phyloP scores from a whole-genome alignment of 2,329 filamentous ascomycete species.

The Calonectria fujianensis region DNA sequence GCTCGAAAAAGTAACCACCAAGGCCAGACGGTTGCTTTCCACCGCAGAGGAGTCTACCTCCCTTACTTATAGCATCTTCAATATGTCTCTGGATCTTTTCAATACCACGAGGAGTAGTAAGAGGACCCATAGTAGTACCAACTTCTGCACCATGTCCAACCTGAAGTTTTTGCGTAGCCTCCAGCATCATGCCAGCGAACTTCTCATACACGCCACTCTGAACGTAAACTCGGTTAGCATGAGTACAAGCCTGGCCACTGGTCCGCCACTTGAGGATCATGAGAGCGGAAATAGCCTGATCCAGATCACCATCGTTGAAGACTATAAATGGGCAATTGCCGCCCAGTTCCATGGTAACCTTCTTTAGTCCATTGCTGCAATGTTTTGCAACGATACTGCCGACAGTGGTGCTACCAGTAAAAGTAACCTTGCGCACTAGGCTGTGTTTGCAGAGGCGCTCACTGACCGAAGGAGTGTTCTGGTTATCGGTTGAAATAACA shows the following conservation, averaged over 20 bases:
- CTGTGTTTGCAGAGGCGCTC: constrained; percentile 68
- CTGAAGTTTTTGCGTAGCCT: background rate
- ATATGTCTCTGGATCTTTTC: constrained; percentile 32
- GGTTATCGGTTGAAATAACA: constrained; percentile 66
- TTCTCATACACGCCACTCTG: constrained; percentile 75
- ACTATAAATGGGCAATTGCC: constrained; percentile 82
- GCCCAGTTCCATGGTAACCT: constrained; percentile 80
- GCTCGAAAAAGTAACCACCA: constrained; percentile 44
- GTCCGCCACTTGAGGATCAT: constrained; percentile 78
- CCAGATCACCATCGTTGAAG: constrained; percentile 80
- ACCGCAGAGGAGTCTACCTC: constrained; percentile 28
- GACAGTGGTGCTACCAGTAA: constrained; percentile 83
- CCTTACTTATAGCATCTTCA: constrained; percentile 36
- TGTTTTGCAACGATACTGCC: constrained; percentile 78
- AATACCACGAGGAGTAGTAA: constrained; percentile 41
- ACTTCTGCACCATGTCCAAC: constrained; percentile 40
- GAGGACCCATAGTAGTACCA: constrained; percentile 35
- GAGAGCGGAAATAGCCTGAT: constrained; percentile 70
- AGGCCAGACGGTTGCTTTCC: background rate
- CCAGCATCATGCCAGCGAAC: constrained; percentile 29
- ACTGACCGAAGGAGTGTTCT: constrained; percentile 65
- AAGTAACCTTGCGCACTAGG: constrained; percentile 79
- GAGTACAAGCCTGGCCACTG: constrained; percentile 82
- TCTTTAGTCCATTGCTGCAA: constrained; percentile 79
- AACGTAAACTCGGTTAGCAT: constrained; percentile 75